A percentile compares a stretch with the other conserved stretches of the same genome.
Conservation (phyloP, 805 yeast genomes). For the Lachancea dasiensis region DNA sequence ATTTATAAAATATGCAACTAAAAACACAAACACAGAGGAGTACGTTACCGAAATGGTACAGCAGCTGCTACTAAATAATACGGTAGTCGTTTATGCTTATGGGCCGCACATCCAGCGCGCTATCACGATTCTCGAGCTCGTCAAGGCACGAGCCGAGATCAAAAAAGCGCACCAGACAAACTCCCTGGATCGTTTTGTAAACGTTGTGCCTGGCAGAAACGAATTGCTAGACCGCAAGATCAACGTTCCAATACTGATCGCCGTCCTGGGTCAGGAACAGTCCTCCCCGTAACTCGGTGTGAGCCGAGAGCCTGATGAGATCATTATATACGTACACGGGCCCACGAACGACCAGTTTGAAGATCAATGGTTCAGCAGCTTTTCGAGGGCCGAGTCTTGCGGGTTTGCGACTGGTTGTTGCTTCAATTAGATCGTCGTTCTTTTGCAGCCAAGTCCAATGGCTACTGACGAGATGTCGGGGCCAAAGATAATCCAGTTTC, state of each 20-base stretch:
- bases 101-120: slow-evolving; percentile 27
- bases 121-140: slow-evolving; percentile 23
- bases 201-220: slow-evolving; percentile 21
- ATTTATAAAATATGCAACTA: slow-evolving; percentile 14
- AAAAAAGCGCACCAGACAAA: slow-evolving; percentile 19
- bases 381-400: no score
- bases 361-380: no score
- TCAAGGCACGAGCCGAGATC: slow-evolving; percentile 11
- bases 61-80: neutral
- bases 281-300: no score
- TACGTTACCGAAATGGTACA: slow-evolving; percentile 15
- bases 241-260: slow-evolving; percentile 21
- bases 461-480: no score
- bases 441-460: no score
- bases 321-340: neutral
- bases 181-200: slow-evolving; percentile 18
- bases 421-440: no score
- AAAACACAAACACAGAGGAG: slow-evolving; percentile 21
- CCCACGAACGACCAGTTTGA: no score
- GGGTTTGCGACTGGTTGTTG: no score
- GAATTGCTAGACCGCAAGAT: slow-evolving; percentile 22
- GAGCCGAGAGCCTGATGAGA: no score
- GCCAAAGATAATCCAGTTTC: no score
- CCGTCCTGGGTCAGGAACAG: slow-evolving; percentile 10
- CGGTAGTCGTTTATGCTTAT: slow-evolving; percentile 16